Evolutionary conservation across 371 early-diverging fungal species (phyloP).

Genomic region (Blastocladiella emersonii): DNA sequence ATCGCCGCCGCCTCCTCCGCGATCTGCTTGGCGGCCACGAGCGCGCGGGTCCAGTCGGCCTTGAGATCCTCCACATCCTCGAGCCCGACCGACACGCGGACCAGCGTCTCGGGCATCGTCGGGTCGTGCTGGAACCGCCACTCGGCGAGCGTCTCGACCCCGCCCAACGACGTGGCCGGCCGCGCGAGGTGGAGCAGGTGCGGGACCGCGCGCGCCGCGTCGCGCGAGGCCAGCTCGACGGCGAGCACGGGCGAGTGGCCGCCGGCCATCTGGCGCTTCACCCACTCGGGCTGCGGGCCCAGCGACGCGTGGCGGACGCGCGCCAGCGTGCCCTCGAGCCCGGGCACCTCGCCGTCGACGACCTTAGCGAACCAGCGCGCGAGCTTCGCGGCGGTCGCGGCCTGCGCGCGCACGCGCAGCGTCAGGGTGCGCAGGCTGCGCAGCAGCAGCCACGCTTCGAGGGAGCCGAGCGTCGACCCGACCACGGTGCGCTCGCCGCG

Average conservation of each 20-base stretch:
- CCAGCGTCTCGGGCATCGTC: conserved; percentile 25
- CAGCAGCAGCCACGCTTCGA: conserved; percentile 34
- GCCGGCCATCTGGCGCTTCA: background rate
- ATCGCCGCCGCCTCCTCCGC: background rate
- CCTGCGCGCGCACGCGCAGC: conserved; percentile 27
- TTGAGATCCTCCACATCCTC: conserved; percentile 46
- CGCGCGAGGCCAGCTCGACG: background rate
- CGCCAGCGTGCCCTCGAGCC: background rate
- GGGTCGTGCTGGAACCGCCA: conserved; percentile 34
- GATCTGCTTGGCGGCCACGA: background rate
- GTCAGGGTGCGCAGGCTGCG: conserved; percentile 23
- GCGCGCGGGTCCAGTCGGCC: conserved; percentile 18
- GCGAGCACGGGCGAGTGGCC: background rate
- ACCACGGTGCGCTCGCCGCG: conserved; percentile 15
- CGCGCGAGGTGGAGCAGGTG: conserved; percentile 17
- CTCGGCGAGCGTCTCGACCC: conserved; percentile 43
- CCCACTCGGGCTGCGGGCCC: too few relatives aligned
- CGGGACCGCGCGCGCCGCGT: conserved; percentile 16
- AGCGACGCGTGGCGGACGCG: background rate
- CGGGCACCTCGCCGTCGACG: conserved; percentile 1
- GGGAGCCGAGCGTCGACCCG: conserved; percentile 30
- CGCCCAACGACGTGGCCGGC: conserved; percentile 48
- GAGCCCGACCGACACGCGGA: conserved; percentile 48
- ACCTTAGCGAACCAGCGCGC: conserved; percentile 19
- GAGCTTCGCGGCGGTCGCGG: conserved; percentile 19